Base-by-base conservation (phyloP, 176 grass and related monocot genomes). In the Phyllostachys edulis region DNA sequence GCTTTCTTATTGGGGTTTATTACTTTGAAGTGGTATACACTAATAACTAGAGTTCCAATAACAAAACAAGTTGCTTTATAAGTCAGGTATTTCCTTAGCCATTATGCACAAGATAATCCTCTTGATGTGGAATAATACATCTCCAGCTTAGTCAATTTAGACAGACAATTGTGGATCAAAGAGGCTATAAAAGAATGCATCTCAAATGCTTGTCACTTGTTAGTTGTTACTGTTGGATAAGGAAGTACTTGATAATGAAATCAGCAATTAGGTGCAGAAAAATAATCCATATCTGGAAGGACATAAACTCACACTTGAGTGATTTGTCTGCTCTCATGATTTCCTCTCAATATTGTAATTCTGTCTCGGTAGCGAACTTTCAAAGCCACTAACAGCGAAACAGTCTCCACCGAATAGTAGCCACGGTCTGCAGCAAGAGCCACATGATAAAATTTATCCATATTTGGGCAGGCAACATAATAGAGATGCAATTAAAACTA, bases 281-380 rank as follows among this genome's bases (percentile, higher is more conserved):
- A 1, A 39, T 46, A 75, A 67, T 50, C 46, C 41, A 84, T 13
- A 41, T 67, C 37, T 44, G 44, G 74, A 64, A 24, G 46, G 37
- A 71, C 75, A 54, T 50, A 82, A 56, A 88, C 92, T 90, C 91
- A 97, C 94, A 97, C 94, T 97, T 97, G 94, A 45, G 92, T 97
- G 73, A 97, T 97, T 94, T 97, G 94, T 73, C 92, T 87, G 88
- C 94, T 97, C 88, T 94, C 94, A 86, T 94, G 94, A 87, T 97
- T 97, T 70, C 94, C 94, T 91, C 94, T 91, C 82, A 97, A 86
- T 80, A 97, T 97, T 74, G 94, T 97, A 89, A 97, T 97, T 91
- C 94, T 90, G 74, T 97, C 94, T 88, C 94, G 89, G 73, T 94
- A 97, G 41, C 92, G 92, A 42, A 97, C 94, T 88, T 97, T 97